Base-by-base conservation (phyloP, 78 protist species). In the Diacronema lutheri region DNA sequence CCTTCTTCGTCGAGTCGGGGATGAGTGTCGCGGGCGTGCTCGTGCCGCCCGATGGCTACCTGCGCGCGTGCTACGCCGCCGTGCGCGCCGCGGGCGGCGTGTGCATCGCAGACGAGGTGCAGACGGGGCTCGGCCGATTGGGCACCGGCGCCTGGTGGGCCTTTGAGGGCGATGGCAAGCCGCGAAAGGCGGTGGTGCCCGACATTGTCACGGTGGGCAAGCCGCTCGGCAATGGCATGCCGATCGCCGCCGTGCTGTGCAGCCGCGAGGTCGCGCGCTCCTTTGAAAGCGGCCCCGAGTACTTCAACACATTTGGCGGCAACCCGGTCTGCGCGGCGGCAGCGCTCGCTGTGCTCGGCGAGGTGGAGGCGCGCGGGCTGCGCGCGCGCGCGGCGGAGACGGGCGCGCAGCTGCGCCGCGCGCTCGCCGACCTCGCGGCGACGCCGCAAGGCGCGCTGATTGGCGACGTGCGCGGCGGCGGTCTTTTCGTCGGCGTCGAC, bases 31-130 rank as follows among this genome's bases (percentile, higher is more conserved):
- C 79, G 31, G 79, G 79, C 29, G 79, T 71, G 37, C 1, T 71
- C 79, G 7, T 71, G 19, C 79, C 79, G 56, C 79, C 79, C 38
- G 58, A 40, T 1, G 79, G 79, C 23, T 71, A 71, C 79, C 79
- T 71, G 19, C 29, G 21, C 60, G 2, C 26, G 58, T 71, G 79
- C 79, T 93, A 88, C 78, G 85, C 0, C 0, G 66, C 64, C 7
- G 90, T 90, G 26, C 89, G 94, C 25, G 64, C 55, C 9, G 56
- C 5, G 58, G 97, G 97, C 38, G 97, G 93, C 37, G 69, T 94
- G 56, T 91, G 95, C 88, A 60, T 94, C 35, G 88, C 92, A 66
- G 97, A 94, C 66, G 97, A 94, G 83, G 97, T 94, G 64, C 97
- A 94, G 79, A 74, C 81, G 0, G 97, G 97, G 1, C 87, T 93